phyloP scores from a whole-genome alignment of 805 yeast genomes.

The Zygoascus tannicola region DNA sequence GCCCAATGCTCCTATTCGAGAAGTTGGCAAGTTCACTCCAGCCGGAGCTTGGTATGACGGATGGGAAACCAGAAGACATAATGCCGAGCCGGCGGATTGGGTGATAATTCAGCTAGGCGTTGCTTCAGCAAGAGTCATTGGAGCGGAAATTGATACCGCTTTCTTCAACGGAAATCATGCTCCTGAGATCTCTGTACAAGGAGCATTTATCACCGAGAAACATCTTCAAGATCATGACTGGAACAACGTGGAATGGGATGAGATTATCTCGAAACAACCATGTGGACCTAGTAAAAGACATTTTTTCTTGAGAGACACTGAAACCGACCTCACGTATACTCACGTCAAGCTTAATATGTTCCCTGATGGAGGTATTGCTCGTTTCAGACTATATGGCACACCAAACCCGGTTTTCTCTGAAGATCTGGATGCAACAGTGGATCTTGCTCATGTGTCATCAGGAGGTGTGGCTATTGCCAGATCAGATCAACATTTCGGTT shows the following conservation, averaged over 20 bases:
- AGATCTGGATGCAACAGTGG: constrained; percentile 41
- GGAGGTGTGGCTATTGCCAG: constrained; percentile 83
- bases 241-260: constrained; percentile 50
- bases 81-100: constrained; percentile 77
- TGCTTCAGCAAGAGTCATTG: constrained; percentile 65
- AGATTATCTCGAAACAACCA: constrained; percentile 56
- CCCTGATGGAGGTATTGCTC: constrained; percentile 97
- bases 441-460: constrained; percentile 69
- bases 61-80: constrained; percentile 97
- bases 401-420: constrained; percentile 63
- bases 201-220: constrained; percentile 31
- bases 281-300: constrained; percentile 89
- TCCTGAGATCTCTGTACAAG: constrained; percentile 81
- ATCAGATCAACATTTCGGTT: constrained; percentile 91
- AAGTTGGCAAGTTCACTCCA: constrained; percentile 65
- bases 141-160: constrained; percentile 87
- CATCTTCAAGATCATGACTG: constrained; percentile 17
- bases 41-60: constrained; percentile 99
- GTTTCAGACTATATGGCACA: constrained; percentile 81
- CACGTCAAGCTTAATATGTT: constrained; percentile 83
- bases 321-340: constrained; percentile 59
- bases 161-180: constrained; percentile 95
- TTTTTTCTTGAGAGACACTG: constrained; percentile 55
- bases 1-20: constrained; percentile 72
- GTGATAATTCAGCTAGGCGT: constrained; percentile 80